Conservation (phyloP, 805 yeast genomes). For the Sugiyamaella floridensis region DNA sequence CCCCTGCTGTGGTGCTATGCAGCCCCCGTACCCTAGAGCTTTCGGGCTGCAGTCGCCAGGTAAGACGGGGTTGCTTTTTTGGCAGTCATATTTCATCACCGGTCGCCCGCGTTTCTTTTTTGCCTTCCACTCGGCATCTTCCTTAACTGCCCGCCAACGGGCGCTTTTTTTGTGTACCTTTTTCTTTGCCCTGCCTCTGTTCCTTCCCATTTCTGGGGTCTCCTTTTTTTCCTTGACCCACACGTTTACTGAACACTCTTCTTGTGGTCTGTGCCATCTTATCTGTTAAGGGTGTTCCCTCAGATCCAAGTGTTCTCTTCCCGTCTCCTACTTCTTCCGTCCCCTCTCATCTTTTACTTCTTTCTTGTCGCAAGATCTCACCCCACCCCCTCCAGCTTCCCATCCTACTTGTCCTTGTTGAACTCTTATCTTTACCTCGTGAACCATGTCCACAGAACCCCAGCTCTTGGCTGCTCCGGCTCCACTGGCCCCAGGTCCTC, state of each 20-base stretch:
- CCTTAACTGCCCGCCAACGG: neutral
- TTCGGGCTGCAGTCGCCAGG: neutral
- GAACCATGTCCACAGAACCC: constrained; percentile 9
- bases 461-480: constrained; percentile 17
- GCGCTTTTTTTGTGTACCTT: neutral
- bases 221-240: neutral
- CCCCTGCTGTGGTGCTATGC: neutral
- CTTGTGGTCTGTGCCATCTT: neutral
- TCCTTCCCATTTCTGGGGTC: neutral
- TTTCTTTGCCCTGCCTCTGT: neutral
- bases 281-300: too few relatives aligned
- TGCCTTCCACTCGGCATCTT: neutral
- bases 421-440: neutral
- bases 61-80: neutral
- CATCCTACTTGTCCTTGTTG: neutral
- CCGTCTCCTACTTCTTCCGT: too few relatives aligned
- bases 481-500: constrained; percentile 12
- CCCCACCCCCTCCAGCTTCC: neutral
- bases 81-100: neutral
- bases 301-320: too few relatives aligned
- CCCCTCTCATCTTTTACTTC: too few relatives aligned
- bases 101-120: neutral
- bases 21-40: neutral
- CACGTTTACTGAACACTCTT: neutral
- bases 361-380: neutral